Evolutionary conservation across 306 rosid species (phyloP), one percentile per base, ranked within the genome.

Genomic region (Arachis hypogaea): DNA sequence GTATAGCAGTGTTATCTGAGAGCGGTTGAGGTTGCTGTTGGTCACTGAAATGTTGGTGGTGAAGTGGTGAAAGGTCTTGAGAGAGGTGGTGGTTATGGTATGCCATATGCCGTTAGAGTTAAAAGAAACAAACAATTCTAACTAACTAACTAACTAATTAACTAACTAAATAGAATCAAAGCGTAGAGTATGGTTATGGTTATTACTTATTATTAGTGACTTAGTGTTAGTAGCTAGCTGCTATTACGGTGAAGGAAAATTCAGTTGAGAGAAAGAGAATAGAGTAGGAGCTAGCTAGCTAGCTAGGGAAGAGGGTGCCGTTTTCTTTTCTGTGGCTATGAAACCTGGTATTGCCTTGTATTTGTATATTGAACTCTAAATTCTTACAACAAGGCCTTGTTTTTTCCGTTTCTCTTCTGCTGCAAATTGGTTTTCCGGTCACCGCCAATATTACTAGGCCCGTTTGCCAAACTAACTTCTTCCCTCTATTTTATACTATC

Each of bases 31-130:
- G 36, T 2, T 73, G 96, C 4, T 86, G 89, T 12, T 87, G 96
- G 72, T 80, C 88, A 0, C 91, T 69, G 75, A 89, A 94, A 86
- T 86, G 93, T 81, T 85, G 92, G 81, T 85, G 92, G 40, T 33
- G 38, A 33, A 33, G 38, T 4, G 89, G 89, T 41, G 90, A 92
- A 3, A 92, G 84, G 84, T 87, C 95, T n/a, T 85, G 93, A 2
- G 91, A 72, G 59, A 89, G 81, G 63, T 86, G 91, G 60, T 83
- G 91, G 83, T 86, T 83, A 68, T 86, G 97, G 86, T 87, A 94
- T 50, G 99, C 96, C 99, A 94, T 91, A 49, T 29, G 14, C 11
- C 10, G 6, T 49, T 5, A 11, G 4, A 11, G 14, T 43, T 5
- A 43, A 5, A 6, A 43, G 9, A 11, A n/a, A 49, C 55, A 49